phyloP scores from a whole-genome alignment of 2,329 filamentous ascomycete genomes.

The Beauveria medogensis region DNA sequence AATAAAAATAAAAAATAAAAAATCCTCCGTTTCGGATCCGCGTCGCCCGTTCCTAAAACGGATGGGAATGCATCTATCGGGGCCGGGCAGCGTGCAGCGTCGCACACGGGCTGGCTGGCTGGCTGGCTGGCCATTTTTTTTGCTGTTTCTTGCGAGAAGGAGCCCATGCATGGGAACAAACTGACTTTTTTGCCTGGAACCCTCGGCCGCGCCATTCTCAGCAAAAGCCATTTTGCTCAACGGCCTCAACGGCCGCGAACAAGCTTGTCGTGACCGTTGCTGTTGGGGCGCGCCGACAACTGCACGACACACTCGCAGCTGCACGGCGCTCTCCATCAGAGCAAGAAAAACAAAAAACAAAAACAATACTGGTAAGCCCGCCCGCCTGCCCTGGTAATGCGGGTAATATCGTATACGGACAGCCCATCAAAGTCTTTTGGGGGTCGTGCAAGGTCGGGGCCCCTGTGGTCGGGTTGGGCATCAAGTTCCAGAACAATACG shows the following conservation, averaged over 20 bases:
- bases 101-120: background rate
- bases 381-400: too few species aligned
- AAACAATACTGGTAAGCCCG: background rate
- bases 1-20: background rate
- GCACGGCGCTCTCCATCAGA: background rate
- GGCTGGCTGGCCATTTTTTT: background rate
- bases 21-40: slow-evolving; percentile 6
- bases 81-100: background rate
- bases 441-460: too few species aligned
- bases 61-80: background rate
- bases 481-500: too few species aligned
- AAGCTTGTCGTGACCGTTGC: too few species aligned
- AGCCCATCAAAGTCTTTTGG: too few species aligned
- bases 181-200: too few species aligned
- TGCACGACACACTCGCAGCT: background rate
- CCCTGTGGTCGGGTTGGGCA: too few species aligned
- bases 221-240: too few species aligned
- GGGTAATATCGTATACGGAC: too few species aligned
- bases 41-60: background rate
- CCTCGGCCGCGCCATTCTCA: too few species aligned
- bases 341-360: background rate
- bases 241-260: too few species aligned
- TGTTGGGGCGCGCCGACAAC: background rate
- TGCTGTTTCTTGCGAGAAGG: background rate
- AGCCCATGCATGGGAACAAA: too few species aligned